A percentile compares a stretch with the other conserved stretches of the same genome.
phyloP scores from a whole-genome alignment of 805 yeast species.

The Helenozyma rhizophorensis region DNA sequence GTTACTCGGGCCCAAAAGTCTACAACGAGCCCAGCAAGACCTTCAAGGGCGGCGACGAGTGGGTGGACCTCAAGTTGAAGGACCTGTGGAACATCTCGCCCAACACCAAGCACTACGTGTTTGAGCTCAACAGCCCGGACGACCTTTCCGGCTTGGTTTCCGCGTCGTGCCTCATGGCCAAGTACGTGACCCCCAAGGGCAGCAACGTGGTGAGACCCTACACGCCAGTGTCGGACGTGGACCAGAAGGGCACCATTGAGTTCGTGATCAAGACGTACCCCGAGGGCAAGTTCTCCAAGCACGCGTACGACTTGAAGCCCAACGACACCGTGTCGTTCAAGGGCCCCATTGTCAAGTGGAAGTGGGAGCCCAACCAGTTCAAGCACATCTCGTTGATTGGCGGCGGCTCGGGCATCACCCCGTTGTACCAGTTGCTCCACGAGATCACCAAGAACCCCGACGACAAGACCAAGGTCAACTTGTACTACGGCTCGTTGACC shows the following conservation, averaged over 20 bases:
- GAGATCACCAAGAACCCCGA: constrained; percentile 72
- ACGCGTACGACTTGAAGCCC: constrained; percentile 63
- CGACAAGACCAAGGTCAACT: constrained; percentile 84
- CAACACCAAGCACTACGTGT: constrained; percentile 66
- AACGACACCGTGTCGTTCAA: constrained; percentile 85
- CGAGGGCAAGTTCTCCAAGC: constrained; percentile 78
- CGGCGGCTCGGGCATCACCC: constrained; percentile 97
- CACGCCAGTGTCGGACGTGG: constrained; percentile 78
- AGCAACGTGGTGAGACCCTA: constrained; percentile 80
- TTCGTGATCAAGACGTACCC: constrained; percentile 82
- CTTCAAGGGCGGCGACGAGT: constrained; percentile 60
- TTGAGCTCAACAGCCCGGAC: constrained; percentile 64
- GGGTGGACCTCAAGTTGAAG: constrained; percentile 66
- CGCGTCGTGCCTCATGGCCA: constrained; percentile 79
- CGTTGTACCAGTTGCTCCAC: constrained; percentile 82
- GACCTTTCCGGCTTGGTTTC: constrained; percentile 70
- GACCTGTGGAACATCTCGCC: constrained; percentile 47
- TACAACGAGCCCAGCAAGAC: constrained; percentile 40
- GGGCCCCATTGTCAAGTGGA: constrained; percentile 92
- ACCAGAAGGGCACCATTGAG: constrained; percentile 68
- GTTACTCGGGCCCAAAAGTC: constrained; percentile 22
- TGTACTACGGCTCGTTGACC: constrained; percentile 76
- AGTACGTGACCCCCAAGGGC: constrained; percentile 80
- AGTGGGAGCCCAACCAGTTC: constrained; percentile 83
- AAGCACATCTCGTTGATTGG: constrained; percentile 79